Percentiles rank a stretch among this genome's conserved stretches.
phyloP scores from a whole-genome alignment of 331 rosid species.

The Pyracantha coccinea region DNA sequence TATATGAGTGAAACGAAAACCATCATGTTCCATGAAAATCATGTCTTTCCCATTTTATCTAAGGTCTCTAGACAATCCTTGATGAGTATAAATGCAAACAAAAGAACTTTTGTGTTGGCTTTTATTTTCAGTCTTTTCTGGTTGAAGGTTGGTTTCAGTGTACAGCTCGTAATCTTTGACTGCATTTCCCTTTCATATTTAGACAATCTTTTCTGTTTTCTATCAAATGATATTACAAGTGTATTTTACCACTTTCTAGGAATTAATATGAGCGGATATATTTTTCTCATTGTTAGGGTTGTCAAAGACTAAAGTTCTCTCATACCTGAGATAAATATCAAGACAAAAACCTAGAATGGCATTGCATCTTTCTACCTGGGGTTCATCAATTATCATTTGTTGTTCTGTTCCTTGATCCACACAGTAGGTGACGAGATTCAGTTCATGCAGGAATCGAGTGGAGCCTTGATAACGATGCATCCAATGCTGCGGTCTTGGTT shows the following conservation, averaged over 20 bases:
- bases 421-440: constrained; percentile 14
- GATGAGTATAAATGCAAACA: neutral
- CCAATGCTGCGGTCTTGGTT: constrained; percentile 88
- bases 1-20: neutral
- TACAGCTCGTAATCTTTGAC: neutral
- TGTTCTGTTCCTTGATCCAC: neutral
- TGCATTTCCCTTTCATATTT: neutral
- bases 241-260: neutral
- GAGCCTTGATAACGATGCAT: constrained; percentile 96
- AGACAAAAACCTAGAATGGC: neutral
- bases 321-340: neutral
- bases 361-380: neutral
- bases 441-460: constrained; percentile 69
- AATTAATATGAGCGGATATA: neutral
- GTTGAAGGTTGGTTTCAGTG: neutral
- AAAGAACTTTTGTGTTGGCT: neutral
- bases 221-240: neutral
- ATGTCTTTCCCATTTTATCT: neutral
- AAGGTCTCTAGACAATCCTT: neutral
- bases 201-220: neutral
- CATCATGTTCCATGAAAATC: neutral
- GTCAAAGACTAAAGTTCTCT: neutral
- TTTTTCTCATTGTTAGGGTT: neutral
- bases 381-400: neutral
- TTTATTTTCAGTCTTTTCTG: neutral